phyloP scores from a whole-genome alignment of 2,329 filamentous ascomycete genomes.

The Alternaria infectoria region DNA sequence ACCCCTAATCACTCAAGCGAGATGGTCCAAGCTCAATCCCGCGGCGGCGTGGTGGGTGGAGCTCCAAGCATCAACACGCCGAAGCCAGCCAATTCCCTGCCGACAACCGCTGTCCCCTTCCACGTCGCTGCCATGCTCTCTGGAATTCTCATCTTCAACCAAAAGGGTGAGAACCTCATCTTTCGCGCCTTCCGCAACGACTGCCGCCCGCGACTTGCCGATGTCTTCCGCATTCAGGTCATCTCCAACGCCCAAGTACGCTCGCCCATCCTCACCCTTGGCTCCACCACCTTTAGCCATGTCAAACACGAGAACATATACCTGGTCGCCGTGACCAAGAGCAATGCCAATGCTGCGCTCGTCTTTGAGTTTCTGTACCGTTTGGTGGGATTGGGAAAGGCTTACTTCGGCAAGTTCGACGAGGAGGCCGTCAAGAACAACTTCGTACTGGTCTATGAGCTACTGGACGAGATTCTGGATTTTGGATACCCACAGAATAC shows the following conservation, averaged over 20 bases:
- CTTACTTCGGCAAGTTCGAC: constrained; percentile 98
- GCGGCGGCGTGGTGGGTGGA: constrained; percentile 14
- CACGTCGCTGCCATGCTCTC: constrained; percentile 73
- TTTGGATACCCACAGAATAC: constrained; percentile 99
- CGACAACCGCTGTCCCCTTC: background rate
- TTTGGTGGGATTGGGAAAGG: constrained; percentile 85
- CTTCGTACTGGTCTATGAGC: constrained; percentile 97
- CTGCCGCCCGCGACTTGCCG: constrained; percentile 94
- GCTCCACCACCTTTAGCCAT: constrained; percentile 98
- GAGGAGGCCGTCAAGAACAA: constrained; percentile 99
- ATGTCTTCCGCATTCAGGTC: constrained; percentile 99
- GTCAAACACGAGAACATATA: constrained; percentile 99
- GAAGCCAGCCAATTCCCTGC: constrained; percentile 12
- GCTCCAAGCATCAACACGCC: constrained; percentile 13
- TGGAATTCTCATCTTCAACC: constrained; percentile 97
- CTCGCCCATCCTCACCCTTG: constrained; percentile 94
- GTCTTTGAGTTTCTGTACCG: constrained; percentile 98
- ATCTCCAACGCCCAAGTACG: constrained; percentile 98
- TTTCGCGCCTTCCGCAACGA: constrained; percentile 99
- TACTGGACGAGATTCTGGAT: constrained; percentile 97
- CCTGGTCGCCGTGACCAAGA: constrained; percentile 95
- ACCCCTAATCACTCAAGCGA: constrained; percentile 1
- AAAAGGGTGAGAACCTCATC: constrained; percentile 99
- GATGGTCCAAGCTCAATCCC: constrained; percentile 17
- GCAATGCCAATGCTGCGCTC: constrained; percentile 96